phyloP scores from a whole-genome alignment of 106 monocot genomes.

The Allium fistulosum region DNA sequence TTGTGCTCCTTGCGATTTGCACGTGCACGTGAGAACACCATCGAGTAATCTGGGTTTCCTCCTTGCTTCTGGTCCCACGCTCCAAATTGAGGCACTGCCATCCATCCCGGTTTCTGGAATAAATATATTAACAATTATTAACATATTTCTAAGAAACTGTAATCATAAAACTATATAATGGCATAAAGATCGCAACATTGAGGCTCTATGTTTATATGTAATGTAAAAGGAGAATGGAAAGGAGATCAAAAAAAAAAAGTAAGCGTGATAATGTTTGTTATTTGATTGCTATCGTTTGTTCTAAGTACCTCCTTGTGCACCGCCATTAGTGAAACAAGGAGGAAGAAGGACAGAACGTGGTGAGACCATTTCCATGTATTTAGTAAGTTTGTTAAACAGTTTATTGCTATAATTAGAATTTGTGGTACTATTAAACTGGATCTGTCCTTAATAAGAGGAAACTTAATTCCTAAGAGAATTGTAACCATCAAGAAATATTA shows the following conservation, averaged over 20 bases:
- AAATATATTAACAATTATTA: too few relatives aligned
- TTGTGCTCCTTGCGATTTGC: constrained; percentile 25
- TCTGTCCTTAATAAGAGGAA: not conserved
- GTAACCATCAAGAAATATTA: too few relatives aligned
- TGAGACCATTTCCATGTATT: not conserved
- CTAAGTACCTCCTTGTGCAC: not conserved
- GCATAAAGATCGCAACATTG: not conserved
- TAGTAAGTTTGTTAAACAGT: not conserved
- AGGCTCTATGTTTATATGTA: not conserved
- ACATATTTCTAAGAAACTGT: not conserved
- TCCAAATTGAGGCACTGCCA: constrained; percentile 17
- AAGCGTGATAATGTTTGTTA: not conserved
- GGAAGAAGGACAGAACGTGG: not conserved
- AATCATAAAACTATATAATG: not conserved
- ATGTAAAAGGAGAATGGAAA: not conserved
- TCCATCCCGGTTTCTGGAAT: constrained; percentile 1
- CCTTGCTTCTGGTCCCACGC: constrained; percentile 21
- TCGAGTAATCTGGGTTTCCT: constrained; percentile 10
- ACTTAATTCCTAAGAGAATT: too few relatives aligned
- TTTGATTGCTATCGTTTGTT: not conserved
- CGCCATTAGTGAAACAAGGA: not conserved
- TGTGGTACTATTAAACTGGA: not conserved
- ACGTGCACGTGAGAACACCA: constrained; percentile 25
- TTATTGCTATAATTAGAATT: not conserved
- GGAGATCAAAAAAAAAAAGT: not conserved